These are phyloP conservation scores for Nannizziopsis barbatae DNA, from an alignment of 2,329 filamentous ascomycete genomes.

Conservation along the genomic window DNA sequence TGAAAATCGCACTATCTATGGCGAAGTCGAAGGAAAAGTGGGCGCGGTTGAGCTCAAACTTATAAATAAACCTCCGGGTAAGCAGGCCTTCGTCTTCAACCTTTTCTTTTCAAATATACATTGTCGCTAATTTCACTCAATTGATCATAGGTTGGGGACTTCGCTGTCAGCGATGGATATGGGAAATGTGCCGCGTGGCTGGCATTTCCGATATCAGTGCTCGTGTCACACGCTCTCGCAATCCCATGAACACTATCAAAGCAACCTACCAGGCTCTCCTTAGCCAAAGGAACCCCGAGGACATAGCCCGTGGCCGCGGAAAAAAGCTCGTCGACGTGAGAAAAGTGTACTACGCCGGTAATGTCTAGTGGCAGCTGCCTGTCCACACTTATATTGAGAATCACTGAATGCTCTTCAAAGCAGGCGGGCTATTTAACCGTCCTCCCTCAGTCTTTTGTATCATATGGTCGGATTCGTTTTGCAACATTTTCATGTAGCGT, in stretches of 20 bases:
- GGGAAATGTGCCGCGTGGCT: constrained; percentile 79
- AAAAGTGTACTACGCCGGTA: constrained; percentile 91
- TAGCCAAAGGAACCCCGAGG: constrained; percentile 75
- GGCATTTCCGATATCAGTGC: constrained; percentile 83
- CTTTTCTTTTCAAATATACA: constrained; percentile 6
- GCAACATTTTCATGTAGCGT: background rate
- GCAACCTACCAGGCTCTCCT: constrained; percentile 72
- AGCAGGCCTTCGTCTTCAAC: background rate
- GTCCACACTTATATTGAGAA: background rate
- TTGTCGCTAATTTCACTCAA: constrained; percentile 5
- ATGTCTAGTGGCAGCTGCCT: constrained; percentile 12
- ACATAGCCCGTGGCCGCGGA: constrained; percentile 76
- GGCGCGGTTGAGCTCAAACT: constrained; percentile 78
- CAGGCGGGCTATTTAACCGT: too few species aligned
- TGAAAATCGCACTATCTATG: constrained; percentile 84
- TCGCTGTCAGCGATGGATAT: constrained; percentile 80
- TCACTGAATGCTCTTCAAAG: too few species aligned
- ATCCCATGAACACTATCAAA: constrained; percentile 97
- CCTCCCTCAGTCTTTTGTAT: too few species aligned
- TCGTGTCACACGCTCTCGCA: constrained; percentile 70
- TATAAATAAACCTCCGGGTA: constrained; percentile 77
- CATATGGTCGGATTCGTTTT: too few species aligned
- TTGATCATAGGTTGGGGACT: constrained; percentile 68
- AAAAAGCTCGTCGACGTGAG: constrained; percentile 93
- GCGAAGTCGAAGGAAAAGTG: constrained; percentile 70